These are phyloP conservation scores for Platismatia glauca DNA, from an alignment of 495 filamentous ascomycete species.

Conservation along the genomic window DNA sequence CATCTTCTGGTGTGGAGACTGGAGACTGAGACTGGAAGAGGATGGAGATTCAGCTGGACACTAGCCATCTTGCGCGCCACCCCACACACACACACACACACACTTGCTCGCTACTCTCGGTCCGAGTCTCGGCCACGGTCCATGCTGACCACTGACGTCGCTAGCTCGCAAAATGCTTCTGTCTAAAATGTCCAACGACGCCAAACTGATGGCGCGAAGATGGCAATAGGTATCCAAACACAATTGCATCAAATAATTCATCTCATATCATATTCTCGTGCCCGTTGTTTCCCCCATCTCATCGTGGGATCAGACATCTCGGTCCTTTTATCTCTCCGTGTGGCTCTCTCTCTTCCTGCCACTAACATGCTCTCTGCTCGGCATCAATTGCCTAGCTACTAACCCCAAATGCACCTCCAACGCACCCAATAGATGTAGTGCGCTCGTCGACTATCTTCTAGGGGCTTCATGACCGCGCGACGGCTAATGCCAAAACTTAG, in stretches of 20 bases:
- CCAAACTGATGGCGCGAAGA: not conserved
- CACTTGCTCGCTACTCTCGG: not conserved
- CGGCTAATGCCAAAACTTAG: not conserved
- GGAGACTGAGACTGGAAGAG: too few species aligned
- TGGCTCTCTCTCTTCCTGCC: not conserved
- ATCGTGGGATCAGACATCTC: not conserved
- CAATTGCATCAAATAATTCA: not conserved
- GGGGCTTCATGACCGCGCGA: not conserved
- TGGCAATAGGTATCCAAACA: not conserved
- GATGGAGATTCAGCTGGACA: not conserved
- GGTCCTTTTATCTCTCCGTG: not conserved
- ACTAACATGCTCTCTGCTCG: not conserved
- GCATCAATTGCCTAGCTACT: not conserved
- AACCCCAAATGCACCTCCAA: not conserved
- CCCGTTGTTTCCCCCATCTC: not conserved
- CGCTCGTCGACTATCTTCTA: not conserved
- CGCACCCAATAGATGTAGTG: not conserved
- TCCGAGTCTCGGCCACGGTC: constrained; percentile 5
- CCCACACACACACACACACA: too few species aligned
- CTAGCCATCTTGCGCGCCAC: not conserved
- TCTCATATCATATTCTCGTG: not conserved
- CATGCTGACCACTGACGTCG: constrained; percentile 3
- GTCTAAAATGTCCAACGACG: not conserved
- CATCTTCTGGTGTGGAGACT: too few species aligned
- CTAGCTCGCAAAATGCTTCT: not conserved